These are phyloP conservation scores for Quercus variabilis DNA, from an alignment of 306 rosid genomes.

Conservation along the genomic window DNA sequence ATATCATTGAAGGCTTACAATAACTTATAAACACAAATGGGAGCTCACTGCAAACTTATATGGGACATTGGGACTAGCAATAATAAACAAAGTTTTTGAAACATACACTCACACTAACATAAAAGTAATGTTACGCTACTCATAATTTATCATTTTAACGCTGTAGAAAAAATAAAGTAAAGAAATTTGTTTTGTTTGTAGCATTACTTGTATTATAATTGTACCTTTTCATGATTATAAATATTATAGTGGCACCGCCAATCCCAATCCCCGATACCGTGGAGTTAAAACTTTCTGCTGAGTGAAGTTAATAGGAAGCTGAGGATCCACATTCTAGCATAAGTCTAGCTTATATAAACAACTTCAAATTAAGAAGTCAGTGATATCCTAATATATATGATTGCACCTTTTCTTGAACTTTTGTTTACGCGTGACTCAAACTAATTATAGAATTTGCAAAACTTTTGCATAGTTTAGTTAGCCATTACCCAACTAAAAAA, in stretches of 20 bases:
- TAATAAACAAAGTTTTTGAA: too few relatives aligned
- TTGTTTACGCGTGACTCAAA: conserved; percentile 55
- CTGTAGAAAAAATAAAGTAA: too few relatives aligned
- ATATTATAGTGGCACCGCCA: conserved; percentile 40
- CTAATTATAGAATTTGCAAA: conserved; percentile 27
- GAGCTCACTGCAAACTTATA: too few relatives aligned
- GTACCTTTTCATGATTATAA: neutral
- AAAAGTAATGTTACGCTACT: too few relatives aligned
- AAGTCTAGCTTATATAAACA: neutral
- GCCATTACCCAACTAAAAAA: neutral
- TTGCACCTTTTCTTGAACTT: conserved; percentile 34
- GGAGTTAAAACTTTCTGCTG: conserved; percentile 35
- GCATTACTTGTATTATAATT: too few relatives aligned
- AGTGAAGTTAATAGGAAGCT: conserved; percentile 1
- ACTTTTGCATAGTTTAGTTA: conserved; percentile 17
- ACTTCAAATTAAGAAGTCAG: conserved; percentile 24
- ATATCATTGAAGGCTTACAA: too few relatives aligned
- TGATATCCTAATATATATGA: conserved; percentile 17
- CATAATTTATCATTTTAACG: too few relatives aligned
- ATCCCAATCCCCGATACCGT: conserved; percentile 36
- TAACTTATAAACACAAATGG: too few relatives aligned
- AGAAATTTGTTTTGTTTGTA: too few relatives aligned
- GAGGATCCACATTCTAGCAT: neutral
- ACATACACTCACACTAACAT: too few relatives aligned
- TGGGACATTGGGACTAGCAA: too few relatives aligned